Evolutionary conservation across 108 stramenopile genomes (phyloP).

Genomic region (Skeletonema costatum): DNA sequence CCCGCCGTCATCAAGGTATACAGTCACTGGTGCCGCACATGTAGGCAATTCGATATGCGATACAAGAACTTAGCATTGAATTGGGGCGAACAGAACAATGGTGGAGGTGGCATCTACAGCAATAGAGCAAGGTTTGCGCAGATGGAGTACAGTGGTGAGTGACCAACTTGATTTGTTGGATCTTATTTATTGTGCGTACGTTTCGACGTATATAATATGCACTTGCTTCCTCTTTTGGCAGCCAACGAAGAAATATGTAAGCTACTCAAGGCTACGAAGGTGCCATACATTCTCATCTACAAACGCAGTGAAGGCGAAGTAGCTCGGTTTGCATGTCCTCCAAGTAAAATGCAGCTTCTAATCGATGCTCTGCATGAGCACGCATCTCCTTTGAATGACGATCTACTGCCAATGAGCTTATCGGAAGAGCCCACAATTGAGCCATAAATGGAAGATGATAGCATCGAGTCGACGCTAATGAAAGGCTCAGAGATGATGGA

Average conservation of each 20-base stretch:
- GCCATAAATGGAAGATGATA: neutral
- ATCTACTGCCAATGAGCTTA: neutral
- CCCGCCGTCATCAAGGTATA: neutral
- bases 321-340: conserved; percentile 1
- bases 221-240: neutral
- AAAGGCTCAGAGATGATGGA: neutral
- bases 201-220: neutral
- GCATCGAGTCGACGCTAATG: too few species aligned
- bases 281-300: conserved; percentile 21
- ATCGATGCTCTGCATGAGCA: conserved; percentile 11
- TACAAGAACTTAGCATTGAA: conserved; percentile 9
- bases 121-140: conserved; percentile 12
- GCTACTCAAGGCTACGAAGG: conserved; percentile 7
- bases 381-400: neutral
- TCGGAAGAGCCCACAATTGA: neutral
- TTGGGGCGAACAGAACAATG: conserved; percentile 7
- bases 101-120: neutral
- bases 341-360: conserved; percentile 8
- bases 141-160: conserved; percentile 17
- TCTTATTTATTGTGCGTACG: neutral
- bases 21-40: conserved; percentile 11
- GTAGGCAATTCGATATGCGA: conserved; percentile 12
- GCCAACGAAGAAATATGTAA: conserved; percentile 21
- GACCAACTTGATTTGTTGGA: neutral
- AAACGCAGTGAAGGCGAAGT: neutral